Evolutionary conservation across 2,329 filamentous ascomycete species (phyloP).

Genomic region (Orbilia quercus): DNA sequence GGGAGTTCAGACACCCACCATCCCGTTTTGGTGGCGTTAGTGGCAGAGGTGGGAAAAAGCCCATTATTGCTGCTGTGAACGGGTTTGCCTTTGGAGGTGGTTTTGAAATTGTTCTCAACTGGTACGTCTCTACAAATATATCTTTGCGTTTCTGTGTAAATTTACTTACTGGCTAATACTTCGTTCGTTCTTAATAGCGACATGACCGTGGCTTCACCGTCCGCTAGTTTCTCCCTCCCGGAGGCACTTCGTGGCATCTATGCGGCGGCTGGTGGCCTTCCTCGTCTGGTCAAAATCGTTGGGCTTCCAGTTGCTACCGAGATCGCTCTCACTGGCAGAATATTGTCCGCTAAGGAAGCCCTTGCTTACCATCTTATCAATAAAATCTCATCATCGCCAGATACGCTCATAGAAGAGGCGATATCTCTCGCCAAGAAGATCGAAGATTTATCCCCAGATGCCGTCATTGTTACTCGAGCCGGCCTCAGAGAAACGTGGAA

Average conservation of each 20-base stretch:
- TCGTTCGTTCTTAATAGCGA: conserved; percentile 71
- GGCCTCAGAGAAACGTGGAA: conserved; percentile 80
- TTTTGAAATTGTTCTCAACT: conserved; percentile 73
- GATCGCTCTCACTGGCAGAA: conserved; percentile 74
- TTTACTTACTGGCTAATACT: not conserved
- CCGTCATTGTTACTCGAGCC: conserved; percentile 77
- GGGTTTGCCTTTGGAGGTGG: conserved; percentile 80
- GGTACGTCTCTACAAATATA: conserved; percentile 12
- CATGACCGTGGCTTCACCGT: conserved; percentile 72
- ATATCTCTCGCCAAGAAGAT: conserved; percentile 72
- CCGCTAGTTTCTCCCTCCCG: conserved; percentile 75
- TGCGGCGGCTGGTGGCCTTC: conserved; percentile 76
- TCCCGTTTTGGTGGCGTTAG: conserved; percentile 75
- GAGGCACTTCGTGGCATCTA: conserved; percentile 78
- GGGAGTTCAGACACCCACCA: conserved; percentile 62
- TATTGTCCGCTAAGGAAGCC: conserved; percentile 71
- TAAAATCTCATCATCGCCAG: conserved; percentile 68
- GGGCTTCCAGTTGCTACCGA: conserved; percentile 77
- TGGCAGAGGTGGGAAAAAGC: conserved; percentile 76
- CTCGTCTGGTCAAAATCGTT: conserved; percentile 73
- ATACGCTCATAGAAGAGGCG: conserved; percentile 69
- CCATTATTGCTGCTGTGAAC: conserved; percentile 80
- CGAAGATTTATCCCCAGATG: conserved; percentile 77
- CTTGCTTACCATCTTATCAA: conserved; percentile 77
- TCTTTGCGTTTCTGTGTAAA: not conserved